A percentile compares a stretch with the other conserved stretches of the same genome.
phyloP scores from a whole-genome alignment of 139 green algal species.

The Mychonastes homosphaera region DNA sequence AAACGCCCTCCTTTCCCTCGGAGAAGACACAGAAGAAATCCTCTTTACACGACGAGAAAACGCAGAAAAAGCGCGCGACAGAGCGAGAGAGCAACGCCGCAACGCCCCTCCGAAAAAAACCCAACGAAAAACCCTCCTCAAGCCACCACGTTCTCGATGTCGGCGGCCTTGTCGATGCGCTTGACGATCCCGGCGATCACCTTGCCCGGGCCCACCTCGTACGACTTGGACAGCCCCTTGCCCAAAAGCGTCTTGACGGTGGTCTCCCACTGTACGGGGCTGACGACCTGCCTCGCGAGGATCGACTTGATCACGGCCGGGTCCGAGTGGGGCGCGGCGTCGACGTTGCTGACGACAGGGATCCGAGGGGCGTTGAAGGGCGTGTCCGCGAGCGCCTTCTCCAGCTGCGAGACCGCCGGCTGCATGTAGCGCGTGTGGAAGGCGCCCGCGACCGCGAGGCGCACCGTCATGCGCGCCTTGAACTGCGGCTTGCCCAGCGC shows the following conservation, averaged over 20 bases:
- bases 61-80: too few relatives aligned
- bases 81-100: too few relatives aligned
- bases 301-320: constrained; percentile 83
- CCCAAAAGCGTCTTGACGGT: constrained; percentile 76
- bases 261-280: constrained; percentile 91
- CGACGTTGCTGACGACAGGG: constrained; percentile 96
- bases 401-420: constrained; percentile 72
- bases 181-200: constrained; percentile 96
- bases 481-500: constrained; percentile 73
- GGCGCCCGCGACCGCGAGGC: constrained; percentile 88
- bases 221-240: constrained; percentile 69
- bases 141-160: constrained; percentile 41
- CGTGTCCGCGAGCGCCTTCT: constrained; percentile 66
- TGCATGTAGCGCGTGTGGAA: constrained; percentile 98
- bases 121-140: too few relatives aligned
- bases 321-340: constrained; percentile 88
- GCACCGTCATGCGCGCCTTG: constrained; percentile 71
- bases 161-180: constrained; percentile 82
- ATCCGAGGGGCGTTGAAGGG: constrained; percentile 73
- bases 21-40: too few relatives aligned
- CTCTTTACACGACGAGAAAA: too few relatives aligned
- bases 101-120: too few relatives aligned
- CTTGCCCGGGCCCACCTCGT: constrained; percentile 71
- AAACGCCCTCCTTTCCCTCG: too few relatives aligned
- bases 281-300: constrained; percentile 70